Percentiles rank a stretch among this genome's conserved stretches.
These are phyloP conservation scores for Picea abies DNA, from an alignment of 83 land plant species.

Conservation along the genomic window DNA sequence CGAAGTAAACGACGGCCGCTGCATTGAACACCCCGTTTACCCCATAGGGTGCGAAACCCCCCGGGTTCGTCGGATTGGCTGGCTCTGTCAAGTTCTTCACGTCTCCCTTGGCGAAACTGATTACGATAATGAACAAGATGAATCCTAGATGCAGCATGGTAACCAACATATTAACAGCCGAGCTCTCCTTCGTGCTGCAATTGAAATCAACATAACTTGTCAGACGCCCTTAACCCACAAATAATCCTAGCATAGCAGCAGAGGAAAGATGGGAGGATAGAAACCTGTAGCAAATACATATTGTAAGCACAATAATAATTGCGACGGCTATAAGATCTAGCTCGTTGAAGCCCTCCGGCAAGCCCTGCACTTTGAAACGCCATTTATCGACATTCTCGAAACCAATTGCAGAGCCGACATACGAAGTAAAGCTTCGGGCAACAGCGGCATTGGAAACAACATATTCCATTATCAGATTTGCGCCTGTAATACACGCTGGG, in stretches of 20 bases:
- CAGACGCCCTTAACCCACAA: not conserved
- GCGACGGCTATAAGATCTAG: conserved; percentile 48
- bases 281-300: not conserved
- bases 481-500: conserved; percentile 1
- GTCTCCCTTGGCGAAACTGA: conserved; percentile 7
- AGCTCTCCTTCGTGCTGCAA: no score
- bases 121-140: conserved; percentile 69
- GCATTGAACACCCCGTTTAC: conserved; percentile 52
- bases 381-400: conserved; percentile 41
- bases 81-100: conserved; percentile 56
- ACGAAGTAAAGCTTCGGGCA: conserved; percentile 72
- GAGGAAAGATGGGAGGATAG: not conserved
- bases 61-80: conserved; percentile 35
- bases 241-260: not conserved
- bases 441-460: conserved; percentile 29
- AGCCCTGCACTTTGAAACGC: conserved; percentile 47
- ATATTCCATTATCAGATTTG: conserved; percentile 20
- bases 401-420: conserved; percentile 65
- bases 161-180: conserved; percentile 41
- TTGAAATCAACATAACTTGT: not conserved
- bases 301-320: no score
- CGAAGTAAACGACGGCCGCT: no score
- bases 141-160: conserved; percentile 71
- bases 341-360: conserved; percentile 14
- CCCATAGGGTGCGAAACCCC: conserved; percentile 29